Percentiles rank a stretch among this genome's conserved stretches.
These are phyloP conservation scores for Balakata baccata DNA, from an alignment of 345 rosid genomes.

Conservation along the genomic window DNA sequence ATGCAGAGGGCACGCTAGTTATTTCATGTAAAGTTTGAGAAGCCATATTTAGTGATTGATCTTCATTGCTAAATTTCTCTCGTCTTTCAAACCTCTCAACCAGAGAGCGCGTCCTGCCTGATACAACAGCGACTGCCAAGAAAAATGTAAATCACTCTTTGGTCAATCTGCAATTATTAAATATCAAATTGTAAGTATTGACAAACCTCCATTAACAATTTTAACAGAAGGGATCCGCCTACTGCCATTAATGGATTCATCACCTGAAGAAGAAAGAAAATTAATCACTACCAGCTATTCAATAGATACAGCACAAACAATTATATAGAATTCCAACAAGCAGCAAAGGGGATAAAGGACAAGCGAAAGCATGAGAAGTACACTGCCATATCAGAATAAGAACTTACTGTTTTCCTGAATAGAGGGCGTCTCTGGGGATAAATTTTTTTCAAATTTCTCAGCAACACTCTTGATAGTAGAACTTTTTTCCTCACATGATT, in stretches of 20 bases:
- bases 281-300: slow-evolving; percentile 17
- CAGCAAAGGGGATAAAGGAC: neutral
- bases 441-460: slow-evolving; percentile 43
- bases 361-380: neutral
- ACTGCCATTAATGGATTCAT: slow-evolving; percentile 34
- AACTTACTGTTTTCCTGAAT: slow-evolving; percentile 56
- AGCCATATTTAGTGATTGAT: slow-evolving; percentile 32
- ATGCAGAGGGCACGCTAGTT: neutral
- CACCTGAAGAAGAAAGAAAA: slow-evolving; percentile 45
- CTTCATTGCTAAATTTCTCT: slow-evolving; percentile 44
- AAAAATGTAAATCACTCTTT: slow-evolving; percentile 14
- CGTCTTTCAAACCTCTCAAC: slow-evolving; percentile 91
- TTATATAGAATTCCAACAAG: neutral
- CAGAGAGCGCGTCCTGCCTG: slow-evolving; percentile 81
- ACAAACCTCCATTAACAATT: slow-evolving; percentile 91
- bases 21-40: slow-evolving; percentile 9
- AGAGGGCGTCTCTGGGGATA: slow-evolving; percentile 46
- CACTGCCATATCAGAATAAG: slow-evolving; percentile 16
- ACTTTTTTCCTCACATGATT: slow-evolving; percentile 41
- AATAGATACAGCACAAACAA: slow-evolving; percentile 2
- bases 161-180: slow-evolving; percentile 4
- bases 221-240: slow-evolving; percentile 50
- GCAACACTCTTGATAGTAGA: slow-evolving; percentile 40
- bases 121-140: slow-evolving; percentile 81
- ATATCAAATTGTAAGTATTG: slow-evolving; percentile 23